Evolutionary conservation across 1,139 yeast genomes (phyloP).

Genomic region (Schizosaccharomyces versatilis): DNA sequence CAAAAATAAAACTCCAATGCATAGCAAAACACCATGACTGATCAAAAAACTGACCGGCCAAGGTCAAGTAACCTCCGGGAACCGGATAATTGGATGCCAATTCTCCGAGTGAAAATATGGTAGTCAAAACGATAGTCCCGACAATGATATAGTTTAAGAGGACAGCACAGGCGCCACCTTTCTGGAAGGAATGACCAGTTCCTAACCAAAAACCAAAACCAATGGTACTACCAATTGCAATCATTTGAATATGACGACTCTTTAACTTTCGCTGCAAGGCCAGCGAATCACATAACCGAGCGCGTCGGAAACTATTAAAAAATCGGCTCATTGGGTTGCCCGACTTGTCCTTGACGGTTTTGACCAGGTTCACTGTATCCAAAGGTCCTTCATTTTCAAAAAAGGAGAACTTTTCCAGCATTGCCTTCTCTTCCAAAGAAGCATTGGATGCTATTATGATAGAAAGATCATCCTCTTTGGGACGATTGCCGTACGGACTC

Average conservation of each 20-base stretch:
- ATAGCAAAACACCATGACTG: slow-evolving; percentile 32
- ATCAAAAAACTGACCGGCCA: slow-evolving; percentile 4
- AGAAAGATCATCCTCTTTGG: too few species aligned
- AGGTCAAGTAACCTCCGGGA: slow-evolving; percentile 41
- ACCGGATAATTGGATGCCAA: slow-evolving; percentile 8
- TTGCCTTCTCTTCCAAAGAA: too few species aligned
- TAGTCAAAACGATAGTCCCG: slow-evolving; percentile 41
- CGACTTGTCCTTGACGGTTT: too few species aligned
- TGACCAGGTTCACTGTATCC: too few species aligned
- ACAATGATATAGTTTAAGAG: slow-evolving; percentile 43
- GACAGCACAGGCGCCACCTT: slow-evolving; percentile 55
- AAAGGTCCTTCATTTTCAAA: too few species aligned
- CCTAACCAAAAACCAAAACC: slow-evolving; percentile 27
- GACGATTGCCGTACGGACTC: too few species aligned
- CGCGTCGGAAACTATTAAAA: slow-evolving; percentile 21
- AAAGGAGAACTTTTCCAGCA: too few species aligned
- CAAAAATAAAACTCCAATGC: slow-evolving; percentile 71
- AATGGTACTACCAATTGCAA: slow-evolving; percentile 13
- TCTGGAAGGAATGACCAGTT: slow-evolving; percentile 31
- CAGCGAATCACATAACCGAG: slow-evolving; percentile 30
- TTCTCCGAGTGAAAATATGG: slow-evolving; percentile 52
- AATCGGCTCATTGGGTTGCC: too few species aligned
- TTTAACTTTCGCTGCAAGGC: slow-evolving; percentile 17
- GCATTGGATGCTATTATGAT: too few species aligned
- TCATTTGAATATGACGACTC: slow-evolving; percentile 13